Base-by-base conservation (phyloP, 129 eudicot genomes). In the Sambucus nigra region DNA sequence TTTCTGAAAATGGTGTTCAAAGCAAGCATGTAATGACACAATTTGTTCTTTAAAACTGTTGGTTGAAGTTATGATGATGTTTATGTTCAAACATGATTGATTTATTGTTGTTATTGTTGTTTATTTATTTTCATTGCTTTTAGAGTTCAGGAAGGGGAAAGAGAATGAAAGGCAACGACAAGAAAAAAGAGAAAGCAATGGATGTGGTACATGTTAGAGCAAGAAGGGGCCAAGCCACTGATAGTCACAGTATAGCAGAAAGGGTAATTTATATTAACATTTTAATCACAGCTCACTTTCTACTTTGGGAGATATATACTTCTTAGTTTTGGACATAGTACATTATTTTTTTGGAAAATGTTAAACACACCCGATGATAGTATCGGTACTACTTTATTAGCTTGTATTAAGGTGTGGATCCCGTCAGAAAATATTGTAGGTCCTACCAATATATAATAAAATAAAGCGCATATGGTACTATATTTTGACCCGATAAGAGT, bases 211-310 rank as follows among this genome's bases (percentile, higher is more conserved):
- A 84, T 68, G 97, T 89, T 55, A 81, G 97, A 69, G 95, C 97
- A n/a, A 73, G 74, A 67, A 85, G 97, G 67, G 95, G 97, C 73
- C 95, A 89, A 78, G 97, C 97, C 60, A 89, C 97, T 53, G 97
- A 89, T 69, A 89, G 92, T 76, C 97, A 84, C 67, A 83, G 94
- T 55, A 69, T 88, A 75, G 92, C 94, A 28, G 96, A 88, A 74
- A 79, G 94, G 63, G 96, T 88, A 75, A 68, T 65, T 41, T 51
- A 29, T 0, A 3, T 29, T 3, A 29, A 29, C 8, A 29, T 29
- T 29, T 29, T 29, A 29, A 29, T 4, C 35, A 29, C 35, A 29
- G n/a, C n/a, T n/a, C n/a, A n/a, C n/a, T n/a, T n/a, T n/a, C n/a
- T n/a, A n/a, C n/a, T n/a, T n/a, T n/a, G n/a, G n/a, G n/a, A n/a